Evolutionary conservation across 164 flowering plant genomes (phyloP), one percentile per base, ranked within the genome.

Genomic region (Macadamia tetraphylla): DNA sequence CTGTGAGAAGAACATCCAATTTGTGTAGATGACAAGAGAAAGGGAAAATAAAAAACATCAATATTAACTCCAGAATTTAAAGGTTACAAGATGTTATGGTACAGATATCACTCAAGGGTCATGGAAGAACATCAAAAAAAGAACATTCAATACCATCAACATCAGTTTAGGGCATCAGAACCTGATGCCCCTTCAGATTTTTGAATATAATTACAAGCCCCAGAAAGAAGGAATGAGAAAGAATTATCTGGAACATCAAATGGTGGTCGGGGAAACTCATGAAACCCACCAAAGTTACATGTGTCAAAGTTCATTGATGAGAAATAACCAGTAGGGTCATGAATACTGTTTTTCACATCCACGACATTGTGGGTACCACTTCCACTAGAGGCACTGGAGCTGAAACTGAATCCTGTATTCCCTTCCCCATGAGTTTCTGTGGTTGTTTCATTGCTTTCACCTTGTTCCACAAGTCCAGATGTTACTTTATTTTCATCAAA

Each of bases 241-340:
- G 94, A 78, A 77, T 77, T 79, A 44, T 83, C 91, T 7, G 90
- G 65, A 63, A 82, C 83, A 44, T 88, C 90, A 71, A 83, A 90
- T 43, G 83, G 78, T 1, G 83, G 78, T 68, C 81, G 83, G 51
- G 91, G 81, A 68, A 90, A 84, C 70, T 92, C 92, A 18, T 75
- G 79, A 70, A 85, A 86, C 42, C 88, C 90, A 57, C 77, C 76
- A 58, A 87, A 77, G 70, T 76, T 87, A 70, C 85, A 80, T 0
- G 85, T 23, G 6, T 88, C 91, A 15, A 83, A 87, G 74, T 71
- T 81, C 77, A 89, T 44, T 10, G 88, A 84, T 1, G 90, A 88
- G 83, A 86, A 87, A 75, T 62, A 85, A 66, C 67, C 69, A 8
- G 70, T 15, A 12, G 85, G 77, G 67, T 83, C 88, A 58, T 83